Evolutionary conservation across 257 asterid genomes (phyloP).

Genomic region (Marsdenia floribunda): DNA sequence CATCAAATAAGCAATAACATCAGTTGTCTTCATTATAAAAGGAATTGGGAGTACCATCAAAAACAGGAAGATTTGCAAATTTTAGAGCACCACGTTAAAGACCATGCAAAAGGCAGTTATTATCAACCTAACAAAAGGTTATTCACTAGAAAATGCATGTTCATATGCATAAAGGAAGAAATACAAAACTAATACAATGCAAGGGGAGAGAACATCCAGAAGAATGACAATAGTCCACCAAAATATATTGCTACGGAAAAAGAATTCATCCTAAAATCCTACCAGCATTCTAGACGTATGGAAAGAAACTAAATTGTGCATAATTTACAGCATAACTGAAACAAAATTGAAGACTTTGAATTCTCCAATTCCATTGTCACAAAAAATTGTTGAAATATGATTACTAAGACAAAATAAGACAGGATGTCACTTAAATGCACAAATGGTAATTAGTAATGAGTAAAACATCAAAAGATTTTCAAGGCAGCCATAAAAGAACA

Average conservation of each 20-base stretch:
- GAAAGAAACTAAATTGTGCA: background rate
- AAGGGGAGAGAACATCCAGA: background rate
- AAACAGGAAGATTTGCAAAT: background rate
- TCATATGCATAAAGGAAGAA: background rate
- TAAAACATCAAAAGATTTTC: background rate
- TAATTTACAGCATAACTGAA: background rate
- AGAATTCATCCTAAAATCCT: background rate
- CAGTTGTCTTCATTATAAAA: constrained; percentile 4
- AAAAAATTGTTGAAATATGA: background rate
- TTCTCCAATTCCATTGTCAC: background rate
- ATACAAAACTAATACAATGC: background rate
- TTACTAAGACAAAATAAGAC: background rate
- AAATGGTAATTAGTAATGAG: background rate
- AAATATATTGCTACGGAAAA: background rate
- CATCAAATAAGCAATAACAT: constrained; percentile 16
- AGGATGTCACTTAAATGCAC: background rate
- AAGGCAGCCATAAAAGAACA: background rate
- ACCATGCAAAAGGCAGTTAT: background rate
- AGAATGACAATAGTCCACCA: background rate
- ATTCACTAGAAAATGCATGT: background rate
- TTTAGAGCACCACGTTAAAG: background rate
- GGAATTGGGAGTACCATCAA: background rate
- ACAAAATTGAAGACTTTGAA: background rate
- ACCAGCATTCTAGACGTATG: background rate
- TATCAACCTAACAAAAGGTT: background rate